Percentiles rank a stretch among this genome's conserved stretches.
These are phyloP conservation scores for Sonneratia caseolaris DNA, from an alignment of 345 rosid genomes.

Conservation along the genomic window DNA sequence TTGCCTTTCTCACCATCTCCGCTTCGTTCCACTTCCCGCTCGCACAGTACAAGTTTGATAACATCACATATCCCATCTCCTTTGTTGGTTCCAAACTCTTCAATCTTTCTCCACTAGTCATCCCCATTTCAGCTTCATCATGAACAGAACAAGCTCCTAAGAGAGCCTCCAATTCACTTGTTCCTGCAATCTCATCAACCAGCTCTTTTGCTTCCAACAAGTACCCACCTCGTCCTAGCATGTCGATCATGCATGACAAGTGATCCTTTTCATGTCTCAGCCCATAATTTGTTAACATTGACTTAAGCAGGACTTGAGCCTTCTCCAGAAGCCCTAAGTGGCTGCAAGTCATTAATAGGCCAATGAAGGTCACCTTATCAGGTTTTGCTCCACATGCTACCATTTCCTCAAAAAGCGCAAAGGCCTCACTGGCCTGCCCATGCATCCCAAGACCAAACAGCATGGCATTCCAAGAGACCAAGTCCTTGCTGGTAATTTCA, in stretches of 20 bases:
- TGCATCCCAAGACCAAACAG: conserved; percentile 64
- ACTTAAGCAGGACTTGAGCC: conserved; percentile 36
- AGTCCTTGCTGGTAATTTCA: conserved; percentile 45
- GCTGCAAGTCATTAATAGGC: conserved; percentile 66
- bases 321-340: conserved; percentile 58
- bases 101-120: conserved; percentile 27
- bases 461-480: conserved; percentile 72
- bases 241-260: conserved; percentile 62
- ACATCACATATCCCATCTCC: conserved; percentile 54
- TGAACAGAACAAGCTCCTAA: conserved; percentile 55
- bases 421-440: conserved; percentile 46
- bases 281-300: conserved; percentile 36
- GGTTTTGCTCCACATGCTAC: conserved; percentile 41
- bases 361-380: conserved; percentile 66
- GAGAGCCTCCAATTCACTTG: conserved; percentile 37
- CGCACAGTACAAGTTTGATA: conserved; percentile 54
- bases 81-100: conserved; percentile 28
- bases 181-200: conserved; percentile 15
- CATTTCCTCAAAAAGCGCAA: conserved; percentile 48
- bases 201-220: conserved; percentile 45
- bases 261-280: conserved; percentile 48
- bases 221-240: conserved; percentile 66
- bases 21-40: conserved; percentile 72
- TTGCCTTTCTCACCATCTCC: conserved; percentile 52
- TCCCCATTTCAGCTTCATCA: conserved; percentile 33